Evolutionary conservation across 179 eudicot species (phyloP).

Genomic region (Beta macrorhiza): DNA sequence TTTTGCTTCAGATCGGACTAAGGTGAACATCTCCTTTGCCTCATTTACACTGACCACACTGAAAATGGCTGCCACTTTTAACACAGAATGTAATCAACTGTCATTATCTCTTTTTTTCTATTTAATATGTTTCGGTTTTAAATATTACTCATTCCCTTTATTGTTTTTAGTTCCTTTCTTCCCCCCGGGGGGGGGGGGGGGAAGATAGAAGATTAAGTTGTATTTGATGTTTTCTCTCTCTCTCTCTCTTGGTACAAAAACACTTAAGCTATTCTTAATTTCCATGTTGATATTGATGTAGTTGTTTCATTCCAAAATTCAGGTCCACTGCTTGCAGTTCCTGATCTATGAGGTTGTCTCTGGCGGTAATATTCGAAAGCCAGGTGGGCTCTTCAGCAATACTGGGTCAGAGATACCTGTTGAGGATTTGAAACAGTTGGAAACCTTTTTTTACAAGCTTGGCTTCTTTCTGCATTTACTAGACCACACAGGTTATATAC

Average conservation of each 20-base stretch:
- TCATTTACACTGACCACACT: not conserved
- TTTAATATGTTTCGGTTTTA: not conserved
- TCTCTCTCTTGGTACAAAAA: not conserved
- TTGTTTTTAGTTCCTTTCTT: not conserved
- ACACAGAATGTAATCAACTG: not conserved
- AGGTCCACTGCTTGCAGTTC: slow-evolving; percentile 99
- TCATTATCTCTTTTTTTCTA: not conserved
- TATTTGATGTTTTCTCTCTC: not conserved
- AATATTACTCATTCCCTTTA: not conserved
- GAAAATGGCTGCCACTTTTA: not conserved
- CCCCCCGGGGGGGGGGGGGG: too few species aligned
- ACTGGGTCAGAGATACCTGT: slow-evolving; percentile 83
- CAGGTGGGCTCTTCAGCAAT: slow-evolving; percentile 95
- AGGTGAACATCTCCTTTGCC: not conserved
- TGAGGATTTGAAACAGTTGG: slow-evolving; percentile 88
- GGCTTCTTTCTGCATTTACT: slow-evolving; percentile 88
- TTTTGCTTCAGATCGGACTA: not conserved
- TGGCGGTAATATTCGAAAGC: slow-evolving; percentile 92
- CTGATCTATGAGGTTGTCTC: slow-evolving; percentile 96
- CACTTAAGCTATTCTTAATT: not conserved
- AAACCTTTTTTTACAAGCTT: slow-evolving; percentile 98
- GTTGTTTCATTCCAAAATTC: slow-evolving; percentile 27
- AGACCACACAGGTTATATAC: slow-evolving; percentile 76
- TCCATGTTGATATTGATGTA: not conserved
- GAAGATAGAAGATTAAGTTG: not conserved